A percentile compares a stretch with the other conserved stretches of the same genome.
Evolutionary conservation across 169 alveolate genomes (phyloP).

Genomic region (Cryptosporidium sp.): DNA sequence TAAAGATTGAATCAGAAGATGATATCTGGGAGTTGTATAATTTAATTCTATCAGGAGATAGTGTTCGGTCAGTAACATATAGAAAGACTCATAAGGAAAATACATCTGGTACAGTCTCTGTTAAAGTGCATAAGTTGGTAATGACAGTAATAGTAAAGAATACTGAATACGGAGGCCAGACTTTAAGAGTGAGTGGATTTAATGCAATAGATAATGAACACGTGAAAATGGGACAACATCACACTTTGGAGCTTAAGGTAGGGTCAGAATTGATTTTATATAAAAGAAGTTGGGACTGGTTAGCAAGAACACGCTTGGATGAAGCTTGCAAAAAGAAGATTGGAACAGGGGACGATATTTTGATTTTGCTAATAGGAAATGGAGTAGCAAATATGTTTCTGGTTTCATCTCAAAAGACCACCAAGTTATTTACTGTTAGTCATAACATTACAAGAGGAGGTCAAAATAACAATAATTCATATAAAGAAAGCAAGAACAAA

Average conservation of each 20-base stretch:
- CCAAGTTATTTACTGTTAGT: conserved; percentile 27
- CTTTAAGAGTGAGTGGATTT: conserved; percentile 59
- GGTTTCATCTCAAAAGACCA: conserved; percentile 26
- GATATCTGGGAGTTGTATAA: conserved; percentile 68
- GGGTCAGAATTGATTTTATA: conserved; percentile 58
- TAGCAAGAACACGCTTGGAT: conserved; percentile 22
- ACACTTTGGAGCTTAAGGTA: conserved; percentile 48
- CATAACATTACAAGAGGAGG: conserved; percentile 60
- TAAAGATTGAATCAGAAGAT: conserved; percentile 38
- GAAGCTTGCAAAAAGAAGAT: conserved; percentile 29
- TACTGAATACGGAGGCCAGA: conserved; percentile 8
- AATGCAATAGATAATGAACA: conserved; percentile 68
- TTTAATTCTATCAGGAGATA: conserved; percentile 61
- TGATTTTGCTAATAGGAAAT: conserved; percentile 38
- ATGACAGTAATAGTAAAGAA: conserved; percentile 62
- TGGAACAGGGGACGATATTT: conserved; percentile 36
- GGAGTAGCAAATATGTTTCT: conserved; percentile 60
- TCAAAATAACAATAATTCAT: not conserved
- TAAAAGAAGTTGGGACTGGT: conserved; percentile 70
- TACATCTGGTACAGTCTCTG: conserved; percentile 26
- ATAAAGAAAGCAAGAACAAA: conserved; percentile 44
- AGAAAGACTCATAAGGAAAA: conserved; percentile 54
- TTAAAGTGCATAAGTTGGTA: conserved; percentile 24
- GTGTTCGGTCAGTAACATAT: conserved; percentile 49
- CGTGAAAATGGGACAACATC: conserved; percentile 67